phyloP scores from a whole-genome alignment of 257 asterid genomes.

The Capsicum chinense region DNA sequence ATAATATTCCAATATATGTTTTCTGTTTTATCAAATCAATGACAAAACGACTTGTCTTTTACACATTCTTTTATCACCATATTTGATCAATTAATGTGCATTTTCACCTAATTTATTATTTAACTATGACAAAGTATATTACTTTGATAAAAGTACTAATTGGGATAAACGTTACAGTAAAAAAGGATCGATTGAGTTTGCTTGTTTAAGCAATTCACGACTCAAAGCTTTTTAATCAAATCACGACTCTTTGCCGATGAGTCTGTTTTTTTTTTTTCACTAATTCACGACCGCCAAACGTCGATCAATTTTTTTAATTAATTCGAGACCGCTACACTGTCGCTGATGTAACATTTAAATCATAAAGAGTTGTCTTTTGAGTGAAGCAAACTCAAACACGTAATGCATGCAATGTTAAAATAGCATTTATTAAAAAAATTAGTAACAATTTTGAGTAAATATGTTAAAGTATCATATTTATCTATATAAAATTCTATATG shows the following conservation, averaged over 20 bases:
- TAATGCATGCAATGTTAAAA: not conserved
- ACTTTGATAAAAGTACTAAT: not conserved
- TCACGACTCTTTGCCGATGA: too few species aligned
- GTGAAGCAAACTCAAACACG: not conserved
- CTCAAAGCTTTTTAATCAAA: too few species aligned
- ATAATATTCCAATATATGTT: too few species aligned
- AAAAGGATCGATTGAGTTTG: not conserved
- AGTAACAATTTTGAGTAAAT: not conserved
- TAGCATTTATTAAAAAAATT: not conserved
- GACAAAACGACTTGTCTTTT: too few species aligned
- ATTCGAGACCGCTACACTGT: not conserved
- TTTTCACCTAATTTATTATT: not conserved
- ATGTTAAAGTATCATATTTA: not conserved
- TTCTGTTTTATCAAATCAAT: too few species aligned
- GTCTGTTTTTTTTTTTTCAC: too few species aligned
- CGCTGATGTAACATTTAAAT: not conserved
- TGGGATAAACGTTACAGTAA: not conserved
- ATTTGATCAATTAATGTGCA: not conserved
- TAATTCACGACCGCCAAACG: too few species aligned
- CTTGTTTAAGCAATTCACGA: not conserved
- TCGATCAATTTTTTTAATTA: too few species aligned
- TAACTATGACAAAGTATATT: not conserved
- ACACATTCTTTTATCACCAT: not conserved
- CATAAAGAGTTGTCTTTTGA: not conserved
- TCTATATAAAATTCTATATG: too few species aligned